These are phyloP conservation scores for Brasenia schreberi DNA, from an alignment of 164 flowering plant genomes.

Conservation along the genomic window DNA sequence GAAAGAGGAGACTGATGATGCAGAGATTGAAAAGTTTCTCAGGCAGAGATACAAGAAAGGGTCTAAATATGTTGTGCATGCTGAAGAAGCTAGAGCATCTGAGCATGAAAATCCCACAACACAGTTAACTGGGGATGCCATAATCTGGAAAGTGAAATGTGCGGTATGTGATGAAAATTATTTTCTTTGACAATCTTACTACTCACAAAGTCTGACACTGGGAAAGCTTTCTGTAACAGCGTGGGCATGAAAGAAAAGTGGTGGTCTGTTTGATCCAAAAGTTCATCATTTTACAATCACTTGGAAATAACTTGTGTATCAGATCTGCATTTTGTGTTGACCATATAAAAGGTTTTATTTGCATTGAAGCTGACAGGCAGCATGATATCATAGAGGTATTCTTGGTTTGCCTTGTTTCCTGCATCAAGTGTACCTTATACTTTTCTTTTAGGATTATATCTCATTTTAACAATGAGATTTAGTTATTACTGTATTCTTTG, in stretches of 20 bases:
- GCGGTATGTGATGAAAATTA: slow-evolving; percentile 25
- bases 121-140: slow-evolving; percentile 37
- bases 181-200: neutral
- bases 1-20: slow-evolving; percentile 67
- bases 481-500: neutral
- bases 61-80: slow-evolving; percentile 32
- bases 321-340: slow-evolving; percentile 73
- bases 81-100: slow-evolving; percentile 29
- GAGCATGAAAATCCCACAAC: slow-evolving; percentile 13
- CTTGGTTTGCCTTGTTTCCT: neutral
- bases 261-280: slow-evolving; percentile 91
- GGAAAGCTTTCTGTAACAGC: slow-evolving; percentile 24
- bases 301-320: slow-evolving; percentile 55
- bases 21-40: slow-evolving; percentile 52
- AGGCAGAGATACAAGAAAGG: slow-evolving; percentile 43
- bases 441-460: neutral
- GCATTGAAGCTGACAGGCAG: slow-evolving; percentile 73
- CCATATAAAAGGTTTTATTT: slow-evolving; percentile 65
- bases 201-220: neutral
- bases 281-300: slow-evolving; percentile 41
- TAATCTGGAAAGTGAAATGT: slow-evolving; percentile 77
- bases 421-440: neutral
- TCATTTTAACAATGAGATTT: neutral
- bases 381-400: slow-evolving; percentile 64
- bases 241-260: slow-evolving; percentile 71